A percentile compares a stretch with the other conserved stretches of the same genome.
Conservation (phyloP, 768 basidiomycete genomes). For the Antrodiella citrinella region DNA sequence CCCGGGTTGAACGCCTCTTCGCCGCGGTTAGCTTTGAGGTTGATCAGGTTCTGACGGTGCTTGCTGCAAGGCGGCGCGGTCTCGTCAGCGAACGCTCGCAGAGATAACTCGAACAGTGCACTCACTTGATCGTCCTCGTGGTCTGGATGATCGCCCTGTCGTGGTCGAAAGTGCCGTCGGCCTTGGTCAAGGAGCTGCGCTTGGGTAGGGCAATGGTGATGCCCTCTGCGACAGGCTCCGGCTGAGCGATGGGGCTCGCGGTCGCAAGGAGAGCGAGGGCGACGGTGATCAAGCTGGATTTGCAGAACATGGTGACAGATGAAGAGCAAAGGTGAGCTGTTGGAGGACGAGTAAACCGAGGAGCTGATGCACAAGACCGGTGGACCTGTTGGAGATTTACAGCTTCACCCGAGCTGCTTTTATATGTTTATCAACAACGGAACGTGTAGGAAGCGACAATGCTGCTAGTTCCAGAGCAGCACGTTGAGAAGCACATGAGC, state of each 20-base stretch:
- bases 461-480: too few species aligned
- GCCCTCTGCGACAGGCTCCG: too few species aligned
- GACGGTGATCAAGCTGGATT: slow-evolving; percentile 20
- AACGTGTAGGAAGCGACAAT: too few species aligned
- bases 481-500: too few species aligned
- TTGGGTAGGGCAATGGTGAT: slow-evolving; percentile 17
- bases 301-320: slow-evolving; percentile 26
- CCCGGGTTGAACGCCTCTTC: slow-evolving; percentile 15
- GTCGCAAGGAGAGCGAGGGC: slow-evolving; percentile 20
- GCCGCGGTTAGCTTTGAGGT: slow-evolving; percentile 26
- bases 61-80: slow-evolving; percentile 24
- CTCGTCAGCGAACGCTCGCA: not conserved
- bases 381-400: too few species aligned
- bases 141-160: slow-evolving; percentile 19
- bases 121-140: slow-evolving; percentile 22
- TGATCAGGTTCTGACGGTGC: slow-evolving; percentile 31
- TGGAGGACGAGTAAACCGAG: too few species aligned
- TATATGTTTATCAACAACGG: too few species aligned
- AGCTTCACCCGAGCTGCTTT: too few species aligned
- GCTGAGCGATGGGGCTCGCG: slow-evolving; percentile 15
- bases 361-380: too few species aligned
- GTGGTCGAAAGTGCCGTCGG: slow-evolving; percentile 23
- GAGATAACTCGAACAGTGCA: slow-evolving; percentile 1
- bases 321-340: too few species aligned
- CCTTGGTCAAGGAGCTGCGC: slow-evolving; percentile 18